Conservation (phyloP, 2,329 filamentous ascomycete species). For the Blastomyces silverae region DNA sequence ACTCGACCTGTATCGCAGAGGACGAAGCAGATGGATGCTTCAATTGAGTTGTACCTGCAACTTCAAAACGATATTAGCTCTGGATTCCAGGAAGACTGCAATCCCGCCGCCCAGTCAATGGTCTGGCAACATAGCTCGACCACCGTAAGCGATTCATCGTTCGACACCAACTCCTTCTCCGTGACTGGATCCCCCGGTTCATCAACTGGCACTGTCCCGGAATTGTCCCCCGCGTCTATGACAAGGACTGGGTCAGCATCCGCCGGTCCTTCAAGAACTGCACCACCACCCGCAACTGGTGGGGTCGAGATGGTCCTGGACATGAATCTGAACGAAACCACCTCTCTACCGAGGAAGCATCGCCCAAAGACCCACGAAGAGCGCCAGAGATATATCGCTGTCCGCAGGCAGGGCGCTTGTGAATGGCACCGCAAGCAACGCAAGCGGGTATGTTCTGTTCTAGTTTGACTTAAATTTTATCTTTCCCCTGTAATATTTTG, state of each 20-base stretch:
- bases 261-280: constrained; percentile 10
- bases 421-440: constrained; percentile 42
- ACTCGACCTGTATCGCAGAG: constrained; percentile 32
- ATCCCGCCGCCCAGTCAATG: constrained; percentile 11
- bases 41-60: constrained; percentile 39
- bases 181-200: constrained; percentile 26
- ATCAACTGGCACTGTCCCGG: constrained; percentile 21
- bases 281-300: constrained; percentile 21
- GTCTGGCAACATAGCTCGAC: constrained; percentile 17
- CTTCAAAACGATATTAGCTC: constrained; percentile 29
- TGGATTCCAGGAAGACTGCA: not conserved
- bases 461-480: not conserved
- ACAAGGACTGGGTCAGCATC: constrained; percentile 13
- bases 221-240: constrained; percentile 17
- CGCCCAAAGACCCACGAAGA: constrained; percentile 39
- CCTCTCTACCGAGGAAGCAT: constrained; percentile 39
- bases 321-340: constrained; percentile 40
- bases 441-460: constrained; percentile 33
- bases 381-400: constrained; percentile 41
- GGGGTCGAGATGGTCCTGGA: constrained; percentile 38
- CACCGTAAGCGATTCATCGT: constrained; percentile 10
- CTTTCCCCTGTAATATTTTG: not conserved
- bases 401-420: constrained; percentile 39
- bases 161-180: constrained; percentile 24
- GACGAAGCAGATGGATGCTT: constrained; percentile 39